Conservation (phyloP, 2,329 filamentous ascomycete genomes). For the Fusarium nurragi region DNA sequence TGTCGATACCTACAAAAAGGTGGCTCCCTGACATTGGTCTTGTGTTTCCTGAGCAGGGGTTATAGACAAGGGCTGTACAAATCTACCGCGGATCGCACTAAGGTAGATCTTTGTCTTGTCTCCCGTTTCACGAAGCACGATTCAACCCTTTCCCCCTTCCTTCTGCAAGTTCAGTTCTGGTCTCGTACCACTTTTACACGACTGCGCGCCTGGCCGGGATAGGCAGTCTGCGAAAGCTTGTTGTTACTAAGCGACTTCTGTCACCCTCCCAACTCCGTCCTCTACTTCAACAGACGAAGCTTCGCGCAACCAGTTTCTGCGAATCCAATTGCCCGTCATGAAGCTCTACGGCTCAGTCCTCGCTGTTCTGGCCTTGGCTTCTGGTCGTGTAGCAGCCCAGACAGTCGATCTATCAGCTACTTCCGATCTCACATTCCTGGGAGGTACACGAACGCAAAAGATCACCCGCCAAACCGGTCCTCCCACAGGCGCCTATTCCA, state of each 20-base stretch:
- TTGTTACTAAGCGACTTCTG: conserved; percentile 13
- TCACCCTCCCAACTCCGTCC: conserved; percentile 5
- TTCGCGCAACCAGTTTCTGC: not conserved
- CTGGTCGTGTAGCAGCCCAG: conserved; percentile 40
- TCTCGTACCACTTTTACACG: conserved; percentile 6
- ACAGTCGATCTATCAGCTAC: conserved; percentile 47
- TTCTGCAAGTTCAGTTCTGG: conserved; percentile 3
- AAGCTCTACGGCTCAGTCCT: conserved; percentile 37
- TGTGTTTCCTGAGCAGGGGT: conserved; percentile 35
- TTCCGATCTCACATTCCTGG: conserved; percentile 50
- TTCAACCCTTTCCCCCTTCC: conserved; percentile 9
- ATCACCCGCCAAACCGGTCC: conserved; percentile 51
- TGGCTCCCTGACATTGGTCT: conserved; percentile 26
- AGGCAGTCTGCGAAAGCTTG: conserved; percentile 16
- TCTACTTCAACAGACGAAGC: conserved; percentile 2
- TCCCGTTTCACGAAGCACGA: conserved; percentile 17
- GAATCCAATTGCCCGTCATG: conserved; percentile 32
- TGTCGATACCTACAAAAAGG: conserved; percentile 29
- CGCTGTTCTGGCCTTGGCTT: conserved; percentile 38
- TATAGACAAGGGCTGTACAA: conserved; percentile 9
- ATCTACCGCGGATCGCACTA: conserved; percentile 30
- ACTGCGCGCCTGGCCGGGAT: not conserved
- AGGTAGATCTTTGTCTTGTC: conserved; percentile 27
- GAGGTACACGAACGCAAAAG: conserved; percentile 51
- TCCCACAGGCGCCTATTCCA: conserved; percentile 42